Conservation (phyloP, 192 early-diverging fungal genomes). For the Rhizophagus sp. region DNA sequence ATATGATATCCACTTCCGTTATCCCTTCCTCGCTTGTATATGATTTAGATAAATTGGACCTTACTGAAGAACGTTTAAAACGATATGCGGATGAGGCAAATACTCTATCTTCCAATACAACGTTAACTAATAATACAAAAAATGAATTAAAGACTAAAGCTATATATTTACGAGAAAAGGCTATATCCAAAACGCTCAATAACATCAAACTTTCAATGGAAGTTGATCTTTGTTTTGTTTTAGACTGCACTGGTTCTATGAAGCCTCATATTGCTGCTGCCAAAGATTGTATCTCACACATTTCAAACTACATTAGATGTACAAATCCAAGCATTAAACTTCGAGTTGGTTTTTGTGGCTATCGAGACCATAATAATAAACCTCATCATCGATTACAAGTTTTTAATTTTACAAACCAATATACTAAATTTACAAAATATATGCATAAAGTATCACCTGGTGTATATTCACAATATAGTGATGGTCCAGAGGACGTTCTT, state of each 20-base stretch:
- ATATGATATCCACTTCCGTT: no score
- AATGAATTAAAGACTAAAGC: not conserved
- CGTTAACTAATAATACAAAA: no score
- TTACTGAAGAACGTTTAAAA: no score
- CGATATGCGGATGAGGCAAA: no score
- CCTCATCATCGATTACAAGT: not conserved
- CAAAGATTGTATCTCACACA: conserved; percentile 16
- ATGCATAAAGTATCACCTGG: not conserved
- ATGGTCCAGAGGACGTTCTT: not conserved
- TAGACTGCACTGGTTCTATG: conserved; percentile 20
- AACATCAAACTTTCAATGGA: not conserved
- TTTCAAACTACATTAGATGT: not conserved
- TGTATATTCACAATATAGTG: not conserved
- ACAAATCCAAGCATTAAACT: conserved; percentile 24
- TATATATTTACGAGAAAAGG: not conserved
- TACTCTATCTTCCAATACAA: no score
- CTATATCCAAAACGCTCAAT: not conserved
- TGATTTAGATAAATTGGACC: no score
- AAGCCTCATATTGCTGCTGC: conserved; percentile 2
- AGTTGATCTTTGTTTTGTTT: conserved; percentile 10
- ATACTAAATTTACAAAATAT: not conserved
- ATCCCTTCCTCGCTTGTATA: no score
- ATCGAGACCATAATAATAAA: not conserved
- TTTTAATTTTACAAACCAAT: not conserved
- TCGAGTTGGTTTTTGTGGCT: conserved; percentile 26